Evolutionary conservation across 2,329 filamentous ascomycete species (phyloP), one percentile per base, ranked within the genome.

Genomic region (Alternaria longipes): DNA sequence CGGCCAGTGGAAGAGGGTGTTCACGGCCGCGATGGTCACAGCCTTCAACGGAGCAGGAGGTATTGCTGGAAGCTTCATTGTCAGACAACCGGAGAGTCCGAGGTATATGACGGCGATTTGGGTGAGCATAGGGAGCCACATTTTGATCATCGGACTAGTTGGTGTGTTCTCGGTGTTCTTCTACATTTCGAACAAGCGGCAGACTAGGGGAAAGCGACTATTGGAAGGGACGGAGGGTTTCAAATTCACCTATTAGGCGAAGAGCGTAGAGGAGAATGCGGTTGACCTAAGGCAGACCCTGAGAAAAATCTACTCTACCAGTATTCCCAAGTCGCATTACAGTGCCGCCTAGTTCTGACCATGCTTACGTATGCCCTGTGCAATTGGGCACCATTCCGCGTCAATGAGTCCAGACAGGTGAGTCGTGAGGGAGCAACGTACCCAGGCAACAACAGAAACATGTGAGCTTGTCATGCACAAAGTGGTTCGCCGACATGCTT

Each of bases 61-160:
- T 0, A 87, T 90, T 61, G 87, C 87, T 1, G 88, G 88, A 2
- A 88, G 86, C 69, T 91, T 87, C 70, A 90, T 91, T 64, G 87
- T 91, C 3, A 81, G 85, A 26, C 81, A 84, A 62, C 74, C 81
- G 8, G 88, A 91, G 71, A 87, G 87, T 3, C 89, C 89, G 7
- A 77, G 81, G 58, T 91, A 91, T 74, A 74, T 82, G 59, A 91
- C 89, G 2, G 89, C 89, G 2, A 84, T 91, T 14, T 91, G 88
- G 87, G 83, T 90, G 14, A 88, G 86, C 12, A 89, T 91, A 59
- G 88, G 85, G 60, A 81, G 65, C 45, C 86, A 89, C 66, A 78
- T 87, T n/a, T 65, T 88, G 56, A 87, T 89, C 60, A 84, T 89
- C 59, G 79, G 61, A 1, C 80, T 87, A 28, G 83, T 89, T 14